A percentile compares a stretch with the other conserved stretches of the same genome.
Evolutionary conservation across 805 yeast species (phyloP).

Genomic region (Spathaspora hagerdaliae): DNA sequence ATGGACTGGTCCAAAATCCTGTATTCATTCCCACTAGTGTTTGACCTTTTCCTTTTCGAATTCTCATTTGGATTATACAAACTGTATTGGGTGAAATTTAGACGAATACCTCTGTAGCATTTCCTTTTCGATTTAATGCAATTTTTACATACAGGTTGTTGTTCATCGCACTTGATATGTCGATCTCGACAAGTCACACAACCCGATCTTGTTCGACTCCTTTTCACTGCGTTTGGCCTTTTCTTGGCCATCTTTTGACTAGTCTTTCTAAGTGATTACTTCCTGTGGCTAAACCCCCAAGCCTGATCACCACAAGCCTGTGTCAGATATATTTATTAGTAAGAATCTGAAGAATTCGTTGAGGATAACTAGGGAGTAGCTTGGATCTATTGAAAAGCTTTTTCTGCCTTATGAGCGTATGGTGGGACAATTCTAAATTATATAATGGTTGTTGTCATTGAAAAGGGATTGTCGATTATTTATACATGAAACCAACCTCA

Average conservation of each 20-base stretch:
- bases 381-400: too few relatives aligned
- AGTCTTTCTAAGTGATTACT: too few relatives aligned
- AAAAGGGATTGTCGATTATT: neutral
- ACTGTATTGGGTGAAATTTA: constrained; percentile 42
- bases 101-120: constrained; percentile 45
- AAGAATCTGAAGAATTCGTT: too few relatives aligned
- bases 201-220: constrained; percentile 45
- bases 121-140: constrained; percentile 46
- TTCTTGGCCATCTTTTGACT: constrained; percentile 4
- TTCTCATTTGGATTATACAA: constrained; percentile 28
- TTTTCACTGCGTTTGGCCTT: constrained; percentile 18
- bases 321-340: too few relatives aligned
- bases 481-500: neutral
- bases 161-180: constrained; percentile 66
- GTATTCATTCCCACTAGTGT: constrained; percentile 2
- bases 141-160: constrained; percentile 56
- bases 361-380: too few relatives aligned
- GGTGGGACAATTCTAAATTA: too few relatives aligned
- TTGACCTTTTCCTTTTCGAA: constrained; percentile 1
- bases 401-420: too few relatives aligned
- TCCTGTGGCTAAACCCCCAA: too few relatives aligned
- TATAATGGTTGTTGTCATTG: neutral
- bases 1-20: constrained; percentile 41
- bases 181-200: constrained; percentile 62
- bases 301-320: too few relatives aligned